These are phyloP conservation scores for Stagonosporopsis cucurbitacearum DNA, from an alignment of 2,329 filamentous ascomycete genomes.

Conservation along the genomic window DNA sequence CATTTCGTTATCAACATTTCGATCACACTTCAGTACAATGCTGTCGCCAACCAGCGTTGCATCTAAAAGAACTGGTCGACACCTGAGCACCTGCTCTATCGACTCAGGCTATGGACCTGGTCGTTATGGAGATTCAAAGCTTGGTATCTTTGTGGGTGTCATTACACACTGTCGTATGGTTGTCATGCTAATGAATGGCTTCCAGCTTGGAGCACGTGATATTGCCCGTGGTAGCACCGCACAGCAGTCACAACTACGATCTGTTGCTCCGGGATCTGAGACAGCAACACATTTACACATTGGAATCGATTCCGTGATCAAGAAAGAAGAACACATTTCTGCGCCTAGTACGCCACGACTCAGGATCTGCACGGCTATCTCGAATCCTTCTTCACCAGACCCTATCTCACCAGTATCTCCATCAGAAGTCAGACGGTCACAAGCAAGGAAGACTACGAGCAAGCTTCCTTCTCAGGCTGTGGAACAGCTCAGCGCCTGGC, in stretches of 20 bases:
- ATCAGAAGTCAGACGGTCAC: constrained; percentile 35
- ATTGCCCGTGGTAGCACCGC: background rate
- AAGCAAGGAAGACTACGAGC: constrained; percentile 33
- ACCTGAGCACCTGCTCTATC: constrained; percentile 40
- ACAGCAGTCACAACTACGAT: background rate
- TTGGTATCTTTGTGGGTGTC: constrained; percentile 16
- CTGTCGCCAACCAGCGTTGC: constrained; percentile 29
- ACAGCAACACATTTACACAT: background rate
- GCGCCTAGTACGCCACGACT: constrained; percentile 5
- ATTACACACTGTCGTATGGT: background rate
- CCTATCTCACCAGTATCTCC: constrained; percentile 7
- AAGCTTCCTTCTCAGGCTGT: constrained; percentile 42
- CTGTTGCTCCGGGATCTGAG: background rate
- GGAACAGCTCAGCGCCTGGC: constrained; percentile 37
- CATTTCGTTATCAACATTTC: constrained; percentile 2
- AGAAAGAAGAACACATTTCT: background rate
- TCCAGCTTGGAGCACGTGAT: constrained; percentile 32
- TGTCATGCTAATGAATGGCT: background rate
- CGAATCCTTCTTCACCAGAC: constrained; percentile 7
- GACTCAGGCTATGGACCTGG: constrained; percentile 45
- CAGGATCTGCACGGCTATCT: constrained; percentile 3
- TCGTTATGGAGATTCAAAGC: constrained; percentile 19
- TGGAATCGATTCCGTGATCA: background rate
- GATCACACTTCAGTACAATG: constrained; percentile 23
- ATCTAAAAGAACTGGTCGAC: constrained; percentile 24